Evolutionary conservation across 441 rosid genomes (phyloP).

Genomic region (Bocquillonia castaneifolia): DNA sequence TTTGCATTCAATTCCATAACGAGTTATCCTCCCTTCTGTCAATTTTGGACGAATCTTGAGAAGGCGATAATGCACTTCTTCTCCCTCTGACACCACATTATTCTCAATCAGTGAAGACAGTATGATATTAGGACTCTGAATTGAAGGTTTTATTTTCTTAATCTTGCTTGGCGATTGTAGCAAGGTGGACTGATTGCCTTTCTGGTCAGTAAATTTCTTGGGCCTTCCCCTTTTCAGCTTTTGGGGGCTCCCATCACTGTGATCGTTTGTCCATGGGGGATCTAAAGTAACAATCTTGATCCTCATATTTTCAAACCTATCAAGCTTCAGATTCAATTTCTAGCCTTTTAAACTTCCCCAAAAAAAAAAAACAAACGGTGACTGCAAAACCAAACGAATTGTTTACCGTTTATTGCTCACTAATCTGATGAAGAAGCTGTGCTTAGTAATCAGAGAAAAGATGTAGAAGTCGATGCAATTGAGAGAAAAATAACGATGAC

Average conservation of each 20-base stretch:
- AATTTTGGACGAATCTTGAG: conserved; percentile 25
- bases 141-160: background rate
- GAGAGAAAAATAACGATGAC: no score
- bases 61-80: conserved; percentile 35
- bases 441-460: no score
- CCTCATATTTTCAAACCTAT: no score
- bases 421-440: no score
- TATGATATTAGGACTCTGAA: conserved; percentile 17
- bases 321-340: no score
- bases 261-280: no score
- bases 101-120: conserved; percentile 42
- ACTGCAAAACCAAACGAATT: no score
- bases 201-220: background rate
- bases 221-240: background rate
- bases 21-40: conserved; percentile 49
- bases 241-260: background rate
- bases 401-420: no score
- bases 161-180: background rate
- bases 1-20: conserved; percentile 53
- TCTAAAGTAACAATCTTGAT: no score
- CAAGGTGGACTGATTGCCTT: background rate
- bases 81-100: conserved; percentile 37
- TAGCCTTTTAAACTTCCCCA: no score
- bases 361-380: no score
- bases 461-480: background rate